Evolutionary conservation across 805 yeast species (phyloP).

Genomic region (Saccharomycodes ludwigii): DNA sequence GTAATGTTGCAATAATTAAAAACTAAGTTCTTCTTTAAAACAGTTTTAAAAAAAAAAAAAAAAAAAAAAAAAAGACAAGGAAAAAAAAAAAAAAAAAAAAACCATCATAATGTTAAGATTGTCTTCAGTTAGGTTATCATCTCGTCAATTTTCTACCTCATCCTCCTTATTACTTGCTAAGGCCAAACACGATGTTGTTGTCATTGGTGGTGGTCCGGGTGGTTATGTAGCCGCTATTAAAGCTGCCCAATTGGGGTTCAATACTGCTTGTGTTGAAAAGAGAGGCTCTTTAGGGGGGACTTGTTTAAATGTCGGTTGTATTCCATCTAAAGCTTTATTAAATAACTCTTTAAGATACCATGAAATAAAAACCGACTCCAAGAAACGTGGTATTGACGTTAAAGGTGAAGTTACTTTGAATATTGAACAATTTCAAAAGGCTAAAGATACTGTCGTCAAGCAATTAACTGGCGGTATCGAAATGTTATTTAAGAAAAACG

Average conservation of each 20-base stretch:
- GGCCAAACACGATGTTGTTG: constrained; percentile 75
- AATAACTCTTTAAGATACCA: constrained; percentile 93
- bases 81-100: too few species aligned
- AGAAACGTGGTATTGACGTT: constrained; percentile 82
- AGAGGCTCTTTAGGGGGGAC: constrained; percentile 97
- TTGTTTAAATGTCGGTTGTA: constrained; percentile 97
- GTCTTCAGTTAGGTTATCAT: too few species aligned
- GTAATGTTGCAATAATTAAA: too few species aligned
- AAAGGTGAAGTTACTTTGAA: constrained; percentile 57
- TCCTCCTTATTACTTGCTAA: constrained; percentile 13
- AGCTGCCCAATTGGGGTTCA: constrained; percentile 90
- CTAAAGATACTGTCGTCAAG: constrained; percentile 82
- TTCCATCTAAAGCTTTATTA: constrained; percentile 90
- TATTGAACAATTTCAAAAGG: constrained; percentile 70
- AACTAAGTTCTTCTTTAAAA: too few species aligned
- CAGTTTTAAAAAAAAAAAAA: too few species aligned
- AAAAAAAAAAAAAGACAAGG: too few species aligned
- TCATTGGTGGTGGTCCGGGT: constrained; percentile 99
- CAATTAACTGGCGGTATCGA: constrained; percentile 92
- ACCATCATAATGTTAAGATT: too few species aligned
- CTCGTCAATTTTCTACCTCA: constrained; percentile 7
- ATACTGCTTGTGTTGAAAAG: constrained; percentile 94
- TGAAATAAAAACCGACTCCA: constrained; percentile 74
- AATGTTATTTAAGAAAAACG: constrained; percentile 88
- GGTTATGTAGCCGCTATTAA: constrained; percentile 98